These are phyloP conservation scores for Ascosphaera apis DNA, from an alignment of 2,329 filamentous ascomycete genomes.

Conservation along the genomic window DNA sequence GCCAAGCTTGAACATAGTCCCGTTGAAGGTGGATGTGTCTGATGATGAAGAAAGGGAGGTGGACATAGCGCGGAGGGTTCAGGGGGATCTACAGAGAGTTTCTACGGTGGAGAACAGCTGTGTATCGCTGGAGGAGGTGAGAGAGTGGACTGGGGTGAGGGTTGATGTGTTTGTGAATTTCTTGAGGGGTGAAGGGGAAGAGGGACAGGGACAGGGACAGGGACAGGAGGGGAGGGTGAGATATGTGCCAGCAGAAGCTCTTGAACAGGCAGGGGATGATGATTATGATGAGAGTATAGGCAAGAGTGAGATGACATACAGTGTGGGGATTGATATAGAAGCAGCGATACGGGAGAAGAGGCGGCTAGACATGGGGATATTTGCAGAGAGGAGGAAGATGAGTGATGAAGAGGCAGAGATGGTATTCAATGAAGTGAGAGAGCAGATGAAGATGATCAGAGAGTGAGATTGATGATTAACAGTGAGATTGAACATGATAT, in stretches of 20 bases:
- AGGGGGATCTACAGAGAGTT: constrained; percentile 43
- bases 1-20: constrained; percentile 61
- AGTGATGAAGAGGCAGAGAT: constrained; percentile 3
- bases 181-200: constrained; percentile 29
- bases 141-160: constrained; percentile 47
- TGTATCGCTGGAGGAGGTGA: constrained; percentile 47
- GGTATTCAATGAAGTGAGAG: constrained; percentile 4
- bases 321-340: constrained; percentile 31
- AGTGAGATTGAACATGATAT: not conserved
- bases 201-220: constrained; percentile 2
- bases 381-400: constrained; percentile 18
- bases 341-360: constrained; percentile 23
- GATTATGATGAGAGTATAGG: not conserved
- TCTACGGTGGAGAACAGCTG: constrained; percentile 29
- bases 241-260: not conserved
- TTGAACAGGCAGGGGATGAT: not conserved
- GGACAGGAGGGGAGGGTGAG: not conserved
- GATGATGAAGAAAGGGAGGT: constrained; percentile 11
- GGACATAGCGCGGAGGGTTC: constrained; percentile 36
- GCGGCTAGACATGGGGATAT: constrained; percentile 29
- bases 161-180: constrained; percentile 68
- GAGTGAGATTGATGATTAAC: not conserved
- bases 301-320: too few relatives aligned
- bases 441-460: not conserved
- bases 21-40: constrained; percentile 32